Conservation (phyloP, 1,284 basidiomycete species). For the Rhodotorula mucilaginosa region DNA sequence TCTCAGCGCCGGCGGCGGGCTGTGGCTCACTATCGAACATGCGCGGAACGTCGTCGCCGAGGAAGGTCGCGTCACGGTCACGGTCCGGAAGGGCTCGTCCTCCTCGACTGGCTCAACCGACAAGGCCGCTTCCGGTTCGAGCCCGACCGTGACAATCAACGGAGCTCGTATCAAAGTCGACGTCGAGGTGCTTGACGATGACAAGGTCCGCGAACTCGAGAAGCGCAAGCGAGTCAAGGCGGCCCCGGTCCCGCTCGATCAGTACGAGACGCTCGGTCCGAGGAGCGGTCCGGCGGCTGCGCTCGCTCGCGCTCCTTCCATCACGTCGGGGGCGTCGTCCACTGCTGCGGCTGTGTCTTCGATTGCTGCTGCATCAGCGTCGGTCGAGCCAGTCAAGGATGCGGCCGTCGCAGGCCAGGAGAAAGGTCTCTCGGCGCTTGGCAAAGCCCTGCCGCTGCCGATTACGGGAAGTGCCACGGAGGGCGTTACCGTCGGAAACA, state of each 20-base stretch:
- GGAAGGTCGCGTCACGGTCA: slow-evolving; percentile 54
- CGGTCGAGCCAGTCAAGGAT: neutral
- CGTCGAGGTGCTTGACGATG: slow-evolving; percentile 80
- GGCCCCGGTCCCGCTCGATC: slow-evolving; percentile 82
- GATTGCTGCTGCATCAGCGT: neutral
- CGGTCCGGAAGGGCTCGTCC: slow-evolving; percentile 60
- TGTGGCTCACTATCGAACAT: slow-evolving; percentile 95
- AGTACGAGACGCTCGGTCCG: slow-evolving; percentile 48
- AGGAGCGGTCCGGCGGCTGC: slow-evolving; percentile 1
- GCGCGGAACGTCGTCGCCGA: slow-evolving; percentile 57
- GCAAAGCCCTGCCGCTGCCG: neutral
- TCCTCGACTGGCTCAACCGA: slow-evolving; percentile 40
- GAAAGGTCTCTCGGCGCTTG: neutral
- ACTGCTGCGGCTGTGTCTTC: neutral
- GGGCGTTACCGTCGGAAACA: neutral
- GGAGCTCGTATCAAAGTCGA: slow-evolving; percentile 84
- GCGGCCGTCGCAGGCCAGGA: neutral
- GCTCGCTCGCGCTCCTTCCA: neutral
- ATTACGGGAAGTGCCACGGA: neutral
- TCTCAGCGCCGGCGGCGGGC: slow-evolving; percentile 84
- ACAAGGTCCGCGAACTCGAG: slow-evolving; percentile 78
- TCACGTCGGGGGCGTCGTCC: slow-evolving; percentile 28
- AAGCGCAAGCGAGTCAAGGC: slow-evolving; percentile 86
- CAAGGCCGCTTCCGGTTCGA: neutral
- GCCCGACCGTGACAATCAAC: slow-evolving; percentile 70